A percentile compares a stretch with the other conserved stretches of the same genome.
Evolutionary conservation across 2,329 filamentous ascomycete genomes (phyloP).

Genomic region (Xylaria sp.): DNA sequence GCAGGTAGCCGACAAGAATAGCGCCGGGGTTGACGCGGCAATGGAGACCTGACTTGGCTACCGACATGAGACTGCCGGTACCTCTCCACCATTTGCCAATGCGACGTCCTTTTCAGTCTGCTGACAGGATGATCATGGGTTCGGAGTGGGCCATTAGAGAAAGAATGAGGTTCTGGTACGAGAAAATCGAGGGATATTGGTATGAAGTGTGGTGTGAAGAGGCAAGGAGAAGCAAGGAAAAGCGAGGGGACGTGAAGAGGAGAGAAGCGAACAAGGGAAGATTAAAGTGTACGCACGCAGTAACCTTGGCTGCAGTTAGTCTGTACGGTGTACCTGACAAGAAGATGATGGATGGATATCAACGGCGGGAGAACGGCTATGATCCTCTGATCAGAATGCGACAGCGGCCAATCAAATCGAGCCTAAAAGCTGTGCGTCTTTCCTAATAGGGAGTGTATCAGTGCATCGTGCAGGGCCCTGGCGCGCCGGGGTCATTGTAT

Average conservation of each 20-base stretch:
- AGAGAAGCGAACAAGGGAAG: neutral
- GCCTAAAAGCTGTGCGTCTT: neutral
- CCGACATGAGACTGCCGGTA: conserved; percentile 30
- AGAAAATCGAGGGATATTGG: neutral
- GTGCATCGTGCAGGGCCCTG: neutral
- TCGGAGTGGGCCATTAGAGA: conserved; percentile 25
- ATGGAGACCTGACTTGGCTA: conserved; percentile 24
- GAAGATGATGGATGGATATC: conserved; percentile 6
- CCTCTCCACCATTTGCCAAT: conserved; percentile 21
- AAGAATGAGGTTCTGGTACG: conserved; percentile 7
- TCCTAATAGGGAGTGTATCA: conserved; percentile 17
- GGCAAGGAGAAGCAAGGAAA: conserved; percentile 11
- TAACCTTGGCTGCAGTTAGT: no score
- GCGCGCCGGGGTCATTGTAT: neutral
- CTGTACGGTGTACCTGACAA: conserved; percentile 13
- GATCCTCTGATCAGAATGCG: neutral
- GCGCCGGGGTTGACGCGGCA: conserved; percentile 13
- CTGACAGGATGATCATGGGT: conserved; percentile 33
- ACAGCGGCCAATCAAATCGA: conserved; percentile 18
- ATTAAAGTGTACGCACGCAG: neutral
- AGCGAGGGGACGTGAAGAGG: conserved; percentile 12
- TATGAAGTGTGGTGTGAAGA: conserved; percentile 24
- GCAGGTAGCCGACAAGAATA: conserved; percentile 31
- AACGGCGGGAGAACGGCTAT: conserved; percentile 3
- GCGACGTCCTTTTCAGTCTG: conserved; percentile 24